phyloP scores from a whole-genome alignment of 2,329 filamentous ascomycete species.

The Pseudocercospora fijiensis region DNA sequence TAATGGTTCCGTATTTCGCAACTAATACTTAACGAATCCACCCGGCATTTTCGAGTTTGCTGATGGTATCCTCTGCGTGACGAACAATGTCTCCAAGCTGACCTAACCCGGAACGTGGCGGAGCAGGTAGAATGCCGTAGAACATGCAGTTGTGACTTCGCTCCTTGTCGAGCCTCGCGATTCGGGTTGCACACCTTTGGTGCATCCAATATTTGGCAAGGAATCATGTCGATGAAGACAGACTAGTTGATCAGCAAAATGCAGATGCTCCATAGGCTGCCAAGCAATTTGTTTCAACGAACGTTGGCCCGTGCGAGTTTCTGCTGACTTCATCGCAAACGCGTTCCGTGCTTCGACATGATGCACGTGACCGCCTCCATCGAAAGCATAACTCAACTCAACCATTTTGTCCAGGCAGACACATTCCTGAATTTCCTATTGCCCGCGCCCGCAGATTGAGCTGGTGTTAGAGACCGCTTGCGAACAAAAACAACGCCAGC shows the following conservation, averaged over 20 bases:
- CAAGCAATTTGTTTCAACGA: neutral
- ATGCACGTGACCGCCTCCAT: slow-evolving; percentile 4
- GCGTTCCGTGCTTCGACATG: neutral
- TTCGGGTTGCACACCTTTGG: too few relatives aligned
- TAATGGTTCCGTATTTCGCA: neutral
- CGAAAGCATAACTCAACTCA: slow-evolving; percentile 1
- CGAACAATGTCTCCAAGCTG: too few relatives aligned
- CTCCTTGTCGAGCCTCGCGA: too few relatives aligned
- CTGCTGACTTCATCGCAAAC: slow-evolving; percentile 1
- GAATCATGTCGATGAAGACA: too few relatives aligned
- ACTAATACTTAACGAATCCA: neutral
- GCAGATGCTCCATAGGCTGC: neutral
- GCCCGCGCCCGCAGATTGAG: neutral
- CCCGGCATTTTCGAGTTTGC: neutral
- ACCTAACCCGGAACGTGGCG: too few relatives aligned
- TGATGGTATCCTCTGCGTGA: neutral
- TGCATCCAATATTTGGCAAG: too few relatives aligned
- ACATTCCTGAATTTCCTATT: neutral
- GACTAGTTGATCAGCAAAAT: neutral
- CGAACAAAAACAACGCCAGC: neutral
- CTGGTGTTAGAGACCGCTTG: neutral
- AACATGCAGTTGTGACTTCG: too few relatives aligned
- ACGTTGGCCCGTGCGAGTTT: neutral
- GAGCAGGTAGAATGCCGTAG: too few relatives aligned
- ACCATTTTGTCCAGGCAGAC: neutral